Evolutionary conservation across 805 yeast species (phyloP).

Genomic region (Komagataella kurtzmanii): DNA sequence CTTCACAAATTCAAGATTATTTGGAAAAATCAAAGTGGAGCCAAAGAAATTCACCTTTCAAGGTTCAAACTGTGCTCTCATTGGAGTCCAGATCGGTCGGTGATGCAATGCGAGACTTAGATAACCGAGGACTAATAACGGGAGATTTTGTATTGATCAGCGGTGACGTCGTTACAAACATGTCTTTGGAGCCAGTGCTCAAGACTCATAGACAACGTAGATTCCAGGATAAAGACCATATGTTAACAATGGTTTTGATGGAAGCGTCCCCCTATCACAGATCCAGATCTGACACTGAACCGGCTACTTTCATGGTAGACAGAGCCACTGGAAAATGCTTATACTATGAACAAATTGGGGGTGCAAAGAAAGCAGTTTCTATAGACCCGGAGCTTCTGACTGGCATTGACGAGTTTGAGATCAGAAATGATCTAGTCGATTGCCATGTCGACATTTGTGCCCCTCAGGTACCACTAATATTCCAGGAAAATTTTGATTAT

Average conservation of each 20-base stretch:
- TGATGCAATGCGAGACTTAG: slow-evolving; percentile 94
- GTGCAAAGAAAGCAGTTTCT: slow-evolving; percentile 35
- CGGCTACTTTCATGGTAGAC: slow-evolving; percentile 78
- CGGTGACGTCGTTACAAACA: slow-evolving; percentile 92
- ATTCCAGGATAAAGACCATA: slow-evolving; percentile 73
- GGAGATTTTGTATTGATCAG: slow-evolving; percentile 84
- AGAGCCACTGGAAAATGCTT: slow-evolving; percentile 62
- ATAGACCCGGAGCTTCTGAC: slow-evolving; percentile 80
- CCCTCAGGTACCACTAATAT: slow-evolving; percentile 87
- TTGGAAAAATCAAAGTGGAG: slow-evolving; percentile 66
- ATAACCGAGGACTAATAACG: slow-evolving; percentile 75
- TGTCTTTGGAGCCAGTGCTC: slow-evolving; percentile 65
- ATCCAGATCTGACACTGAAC: slow-evolving; percentile 67
- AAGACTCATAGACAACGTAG: slow-evolving; percentile 62
- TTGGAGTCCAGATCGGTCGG: slow-evolving; percentile 88
- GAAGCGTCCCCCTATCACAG: slow-evolving; percentile 78
- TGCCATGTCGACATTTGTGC: slow-evolving; percentile 95
- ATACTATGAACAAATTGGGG: slow-evolving; percentile 63
- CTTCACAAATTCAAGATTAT: slow-evolving; percentile 75
- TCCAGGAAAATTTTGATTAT: slow-evolving; percentile 93
- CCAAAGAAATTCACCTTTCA: slow-evolving; percentile 63
- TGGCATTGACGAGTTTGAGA: slow-evolving; percentile 58
- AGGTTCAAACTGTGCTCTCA: slow-evolving; percentile 64
- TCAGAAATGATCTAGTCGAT: slow-evolving; percentile 89
- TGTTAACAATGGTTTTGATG: slow-evolving; percentile 86